phyloP scores from a whole-genome alignment of 306 rosid genomes.

The Cucurbita maxima region DNA sequence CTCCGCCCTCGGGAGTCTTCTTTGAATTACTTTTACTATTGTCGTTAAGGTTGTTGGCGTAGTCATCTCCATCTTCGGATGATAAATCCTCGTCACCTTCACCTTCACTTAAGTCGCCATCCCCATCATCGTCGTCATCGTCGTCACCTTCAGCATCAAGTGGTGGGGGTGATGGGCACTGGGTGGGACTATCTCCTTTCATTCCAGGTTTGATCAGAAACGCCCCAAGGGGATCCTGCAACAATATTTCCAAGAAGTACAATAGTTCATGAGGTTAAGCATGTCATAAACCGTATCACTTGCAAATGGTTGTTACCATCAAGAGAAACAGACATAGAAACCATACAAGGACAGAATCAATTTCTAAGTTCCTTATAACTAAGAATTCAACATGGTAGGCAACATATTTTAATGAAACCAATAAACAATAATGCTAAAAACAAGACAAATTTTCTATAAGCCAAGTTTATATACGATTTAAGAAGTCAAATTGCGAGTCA shows the following conservation, averaged over 20 bases:
- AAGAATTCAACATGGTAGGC: not conserved
- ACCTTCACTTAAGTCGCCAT: conserved; percentile 43
- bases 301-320: not conserved
- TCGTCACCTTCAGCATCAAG: conserved; percentile 53
- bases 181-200: conserved; percentile 23
- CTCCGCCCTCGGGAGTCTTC: conserved; percentile 52
- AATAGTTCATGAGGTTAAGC: not conserved
- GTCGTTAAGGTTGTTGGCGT: conserved; percentile 41
- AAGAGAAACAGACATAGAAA: not conserved
- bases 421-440: not conserved
- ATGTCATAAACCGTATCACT: not conserved
- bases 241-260: conserved; percentile 4
- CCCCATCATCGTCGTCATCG: conserved; percentile 36
- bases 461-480: not conserved
- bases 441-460: too few relatives aligned
- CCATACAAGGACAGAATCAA: not conserved
- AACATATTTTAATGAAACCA: not conserved
- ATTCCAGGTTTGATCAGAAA: conserved; percentile 8
- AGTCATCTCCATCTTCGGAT: conserved; percentile 60
- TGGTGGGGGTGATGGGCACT: conserved; percentile 25
- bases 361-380: not conserved
- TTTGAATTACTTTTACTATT: conserved; percentile 40
- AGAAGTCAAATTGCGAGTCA: not conserved
- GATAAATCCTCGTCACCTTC: conserved; percentile 77
- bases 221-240: conserved; percentile 32